Evolutionary conservation across 805 yeast genomes (phyloP).

Genomic region (Wickerhamiella alocasiicola): DNA sequence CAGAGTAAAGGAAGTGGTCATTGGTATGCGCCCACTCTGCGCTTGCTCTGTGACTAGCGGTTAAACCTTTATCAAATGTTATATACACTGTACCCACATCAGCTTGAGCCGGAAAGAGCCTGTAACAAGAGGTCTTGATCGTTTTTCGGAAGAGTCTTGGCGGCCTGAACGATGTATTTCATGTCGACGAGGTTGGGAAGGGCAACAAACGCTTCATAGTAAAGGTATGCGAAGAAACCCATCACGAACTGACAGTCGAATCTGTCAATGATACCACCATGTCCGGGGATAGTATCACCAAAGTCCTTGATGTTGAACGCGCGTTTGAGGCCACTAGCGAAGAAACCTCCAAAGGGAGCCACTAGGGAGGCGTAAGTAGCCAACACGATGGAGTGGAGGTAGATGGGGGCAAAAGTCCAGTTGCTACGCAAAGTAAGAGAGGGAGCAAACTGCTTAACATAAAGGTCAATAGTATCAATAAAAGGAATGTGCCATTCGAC

Average conservation of each 20-base stretch:
- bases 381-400: constrained; percentile 72
- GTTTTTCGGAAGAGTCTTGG: neutral
- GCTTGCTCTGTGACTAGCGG: no score
- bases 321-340: constrained; percentile 94
- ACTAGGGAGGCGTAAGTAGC: constrained; percentile 93
- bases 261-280: constrained; percentile 96
- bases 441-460: neutral
- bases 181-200: neutral
- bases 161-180: neutral
- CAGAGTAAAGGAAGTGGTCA: no score
- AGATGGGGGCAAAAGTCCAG: constrained; percentile 62
- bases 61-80: no score
- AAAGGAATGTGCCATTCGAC: constrained; percentile 63
- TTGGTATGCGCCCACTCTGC: no score
- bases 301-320: constrained; percentile 94
- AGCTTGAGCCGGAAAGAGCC: no score
- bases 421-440: constrained; percentile 26
- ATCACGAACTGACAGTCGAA: constrained; percentile 95
- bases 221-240: constrained; percentile 90
- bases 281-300: constrained; percentile 98
- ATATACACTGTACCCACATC: no score
- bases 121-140: neutral
- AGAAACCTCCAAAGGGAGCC: constrained; percentile 98
- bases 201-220: constrained; percentile 75
- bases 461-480: constrained; percentile 22